Evolutionary conservation across 139 green algal genomes (phyloP), one percentile per base, ranked within the genome.

Genomic region (Desmodesmus armatus): DNA sequence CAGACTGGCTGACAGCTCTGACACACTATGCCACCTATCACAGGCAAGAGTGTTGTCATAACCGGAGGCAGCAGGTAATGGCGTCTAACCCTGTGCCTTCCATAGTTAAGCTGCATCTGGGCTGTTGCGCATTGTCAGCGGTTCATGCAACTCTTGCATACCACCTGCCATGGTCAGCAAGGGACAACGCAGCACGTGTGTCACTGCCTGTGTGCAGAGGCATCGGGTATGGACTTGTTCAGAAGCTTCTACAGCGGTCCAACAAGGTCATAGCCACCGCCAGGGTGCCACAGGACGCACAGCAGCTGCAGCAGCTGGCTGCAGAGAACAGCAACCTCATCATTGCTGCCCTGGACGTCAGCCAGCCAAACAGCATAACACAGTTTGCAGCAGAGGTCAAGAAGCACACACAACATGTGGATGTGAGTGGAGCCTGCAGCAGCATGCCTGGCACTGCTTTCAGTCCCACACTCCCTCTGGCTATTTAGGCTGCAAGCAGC

Each of bases 181-280:
- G n/a, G n/a, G n/a, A n/a, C n/a, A n/a, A n/a, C n/a, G n/a, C n/a
- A n/a, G n/a, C n/a, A n/a, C n/a, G n/a, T n/a, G n/a, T n/a, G n/a
- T n/a, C n/a, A n/a, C n/a, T n/a, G n/a, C n/a, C 3, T 19, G n/a
- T 5, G 4, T 51, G 41, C 63, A 85, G 80, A 51, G 80, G 80
- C 37, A 86, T 86, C 23, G 80, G 80, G 6, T 27, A 51, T 5
- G 80, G 80, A 33, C 39, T 86, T 7, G 80, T 86, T 3, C 69
- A 86, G 80, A 80, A 80, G 80, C 80, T 86, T 7, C 80, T 86
- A 1, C 31, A 47, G 11, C 37, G 80, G 15, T 11, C 37, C 23
- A 86, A 80, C 69, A 65, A 58, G 1, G 80, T 86, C 13, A 80
- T 86, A 21, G 80, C 80, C 0, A 86, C 80, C 53, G 73, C 67